Evolutionary conservation across 2,329 filamentous ascomycete species (phyloP).

Genomic region (Apiospora rasikravindrae): DNA sequence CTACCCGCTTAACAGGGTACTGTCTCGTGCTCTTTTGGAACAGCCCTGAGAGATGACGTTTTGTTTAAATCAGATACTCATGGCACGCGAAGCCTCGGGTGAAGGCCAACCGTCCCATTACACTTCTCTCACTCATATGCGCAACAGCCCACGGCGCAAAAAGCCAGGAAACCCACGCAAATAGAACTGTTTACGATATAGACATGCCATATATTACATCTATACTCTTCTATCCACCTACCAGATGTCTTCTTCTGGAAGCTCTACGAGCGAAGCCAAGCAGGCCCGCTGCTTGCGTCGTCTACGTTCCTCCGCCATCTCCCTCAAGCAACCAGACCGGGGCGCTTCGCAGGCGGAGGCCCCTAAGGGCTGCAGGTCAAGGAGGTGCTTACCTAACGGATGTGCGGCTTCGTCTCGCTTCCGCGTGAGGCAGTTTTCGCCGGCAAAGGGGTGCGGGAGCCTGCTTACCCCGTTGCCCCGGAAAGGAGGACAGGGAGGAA

Average conservation of each 20-base stretch:
- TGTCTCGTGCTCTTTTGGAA: neutral
- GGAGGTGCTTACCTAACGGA: neutral
- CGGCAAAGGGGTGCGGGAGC: neutral
- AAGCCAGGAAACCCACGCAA: too few species aligned
- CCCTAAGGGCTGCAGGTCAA: neutral
- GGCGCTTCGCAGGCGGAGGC: neutral
- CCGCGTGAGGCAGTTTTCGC: neutral
- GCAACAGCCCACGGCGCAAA: too few species aligned
- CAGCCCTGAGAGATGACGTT: neutral
- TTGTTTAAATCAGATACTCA: neutral
- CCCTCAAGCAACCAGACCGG: neutral
- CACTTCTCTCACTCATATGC: too few species aligned
- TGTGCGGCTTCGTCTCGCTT: neutral
- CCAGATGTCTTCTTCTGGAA: neutral
- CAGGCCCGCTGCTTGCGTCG: neutral
- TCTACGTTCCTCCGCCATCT: neutral
- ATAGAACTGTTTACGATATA: too few species aligned
- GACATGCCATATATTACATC: too few species aligned
- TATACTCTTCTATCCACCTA: neutral
- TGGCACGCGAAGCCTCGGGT: too few species aligned
- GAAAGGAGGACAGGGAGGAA: neutral
- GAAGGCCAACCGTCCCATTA: too few species aligned
- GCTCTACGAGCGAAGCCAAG: neutral
- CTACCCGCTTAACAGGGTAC: neutral
- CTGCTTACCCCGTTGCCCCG: neutral